Base-by-base conservation (phyloP, 2,329 filamentous ascomycete species). In the Metarhizium brunneum region DNA sequence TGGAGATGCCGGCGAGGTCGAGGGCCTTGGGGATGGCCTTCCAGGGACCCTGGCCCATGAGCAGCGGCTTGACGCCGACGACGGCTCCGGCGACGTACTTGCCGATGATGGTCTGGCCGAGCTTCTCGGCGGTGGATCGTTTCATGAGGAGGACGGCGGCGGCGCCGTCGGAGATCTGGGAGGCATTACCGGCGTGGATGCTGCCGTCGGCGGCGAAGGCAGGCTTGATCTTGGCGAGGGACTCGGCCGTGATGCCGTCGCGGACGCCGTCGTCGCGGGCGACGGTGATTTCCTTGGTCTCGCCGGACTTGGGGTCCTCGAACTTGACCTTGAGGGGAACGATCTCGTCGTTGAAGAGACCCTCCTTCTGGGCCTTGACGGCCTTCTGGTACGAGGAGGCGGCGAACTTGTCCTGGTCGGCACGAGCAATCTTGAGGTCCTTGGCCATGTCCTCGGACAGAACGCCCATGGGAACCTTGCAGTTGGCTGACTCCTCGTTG, bases 31-130 rank as follows among this genome's bases (percentile, higher is more conserved):
- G 94, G 66, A 99, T 97, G 56, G 94, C 92, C 73, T 92, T 92
- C 84, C 90, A 96, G 52, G 94, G 94, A 1, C 94, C 94, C 62
- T 96, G 80, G 60, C 94, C 94, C 94, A 99, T 97, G 63, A 97
- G 86, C 56, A 96, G 81, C 47, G 94, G 94, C 68, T 89, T 84
- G 57, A 97, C 91, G 63, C 94, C 94, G 50, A 92, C 90, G 53
- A 96, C 78, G 57, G 87, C 87, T 45, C 90, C 88, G 50, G 87
- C 79, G 30, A 96, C 90, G 71, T 87, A 96, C 79, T 96, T 97
- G 72, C 92, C 94, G 30, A 97, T 76, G 72, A 97, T 90, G 56
- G 80, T 81, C 77, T 96, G 92, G 57, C 90, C 90, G 16, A 97
- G 86, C 62, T 82, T 82, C 78, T 96, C 86, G 51, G 94, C 94